These are phyloP conservation scores for Pyrus betulifolia DNA, from an alignment of 306 rosid species.

Conservation along the genomic window DNA sequence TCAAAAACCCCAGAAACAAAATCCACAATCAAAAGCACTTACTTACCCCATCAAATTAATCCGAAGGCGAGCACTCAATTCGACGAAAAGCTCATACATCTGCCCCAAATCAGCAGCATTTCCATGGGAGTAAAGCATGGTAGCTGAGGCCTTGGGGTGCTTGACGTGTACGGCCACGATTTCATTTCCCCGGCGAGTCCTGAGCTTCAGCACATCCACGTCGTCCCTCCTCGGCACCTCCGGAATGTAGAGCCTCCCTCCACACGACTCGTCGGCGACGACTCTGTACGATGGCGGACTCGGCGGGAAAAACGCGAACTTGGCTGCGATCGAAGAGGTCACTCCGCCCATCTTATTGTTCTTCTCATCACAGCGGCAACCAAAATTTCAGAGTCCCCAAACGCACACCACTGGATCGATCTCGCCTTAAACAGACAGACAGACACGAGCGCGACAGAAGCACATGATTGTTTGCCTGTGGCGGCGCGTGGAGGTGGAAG, in stretches of 20 bases:
- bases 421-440: not conserved
- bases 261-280: constrained; percentile 23
- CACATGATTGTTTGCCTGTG: not conserved
- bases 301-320: constrained; percentile 94
- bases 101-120: constrained; percentile 96
- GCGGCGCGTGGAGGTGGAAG: constrained; percentile 14
- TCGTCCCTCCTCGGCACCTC: constrained; percentile 74
- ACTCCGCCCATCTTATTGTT: constrained; percentile 72
- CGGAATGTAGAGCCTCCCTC: constrained; percentile 40
- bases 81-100: constrained; percentile 84
- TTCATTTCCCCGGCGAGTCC: constrained; percentile 71
- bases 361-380: constrained; percentile 26
- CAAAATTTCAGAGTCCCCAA: constrained; percentile 33
- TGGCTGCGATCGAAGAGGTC: constrained; percentile 92
- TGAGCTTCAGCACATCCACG: constrained; percentile 68
- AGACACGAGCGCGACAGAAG: not conserved
- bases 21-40: not conserved
- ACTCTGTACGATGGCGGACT: constrained; percentile 78
- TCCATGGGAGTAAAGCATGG: constrained; percentile 89
- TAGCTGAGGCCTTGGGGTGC: constrained; percentile 63
- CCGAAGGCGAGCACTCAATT: constrained; percentile 79
- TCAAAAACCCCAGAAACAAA: not conserved
- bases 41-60: constrained; percentile 69
- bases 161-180: constrained; percentile 75
- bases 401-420: not conserved